phyloP scores from a whole-genome alignment of 2,329 filamentous ascomycete genomes.

The Nemania sp. region DNA sequence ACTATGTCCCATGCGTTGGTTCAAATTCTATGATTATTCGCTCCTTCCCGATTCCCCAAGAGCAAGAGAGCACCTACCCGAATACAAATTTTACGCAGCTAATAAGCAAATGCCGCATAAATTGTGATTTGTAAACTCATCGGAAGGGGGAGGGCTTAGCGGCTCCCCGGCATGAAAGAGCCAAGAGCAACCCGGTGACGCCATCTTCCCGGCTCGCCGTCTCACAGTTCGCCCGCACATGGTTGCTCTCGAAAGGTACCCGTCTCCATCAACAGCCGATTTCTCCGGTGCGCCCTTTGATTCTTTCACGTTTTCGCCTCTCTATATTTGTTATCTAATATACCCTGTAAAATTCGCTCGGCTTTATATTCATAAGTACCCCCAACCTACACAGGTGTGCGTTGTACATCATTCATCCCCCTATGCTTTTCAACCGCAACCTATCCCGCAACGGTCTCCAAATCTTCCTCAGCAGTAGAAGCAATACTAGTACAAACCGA shows the following conservation, averaged over 20 bases:
- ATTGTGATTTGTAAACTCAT: too few relatives aligned
- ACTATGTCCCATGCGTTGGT: too few relatives aligned
- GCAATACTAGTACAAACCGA: background rate
- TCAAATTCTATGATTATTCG: too few relatives aligned
- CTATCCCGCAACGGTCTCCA: slow-evolving; percentile 36
- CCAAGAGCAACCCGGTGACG: too few relatives aligned
- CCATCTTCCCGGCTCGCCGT: too few relatives aligned
- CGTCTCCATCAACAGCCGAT: background rate
- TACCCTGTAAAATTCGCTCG: background rate
- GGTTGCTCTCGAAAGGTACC: background rate
- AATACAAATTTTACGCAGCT: too few relatives aligned
- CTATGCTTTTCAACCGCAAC: slow-evolving; percentile 42
- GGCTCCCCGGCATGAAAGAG: too few relatives aligned
- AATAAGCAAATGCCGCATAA: too few relatives aligned
- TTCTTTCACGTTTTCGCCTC: background rate
- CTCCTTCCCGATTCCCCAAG: too few relatives aligned
- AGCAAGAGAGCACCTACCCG: too few relatives aligned
- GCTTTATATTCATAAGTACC: background rate
- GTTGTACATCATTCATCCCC: slow-evolving; percentile 38
- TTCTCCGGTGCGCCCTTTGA: background rate
- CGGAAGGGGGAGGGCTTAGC: too few relatives aligned
- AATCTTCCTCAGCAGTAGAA: background rate
- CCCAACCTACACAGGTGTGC: background rate
- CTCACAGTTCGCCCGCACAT: too few relatives aligned
- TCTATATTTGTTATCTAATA: background rate